phyloP scores from a whole-genome alignment of 1,284 basidiomycete species.

The Agaricales sp. region DNA sequence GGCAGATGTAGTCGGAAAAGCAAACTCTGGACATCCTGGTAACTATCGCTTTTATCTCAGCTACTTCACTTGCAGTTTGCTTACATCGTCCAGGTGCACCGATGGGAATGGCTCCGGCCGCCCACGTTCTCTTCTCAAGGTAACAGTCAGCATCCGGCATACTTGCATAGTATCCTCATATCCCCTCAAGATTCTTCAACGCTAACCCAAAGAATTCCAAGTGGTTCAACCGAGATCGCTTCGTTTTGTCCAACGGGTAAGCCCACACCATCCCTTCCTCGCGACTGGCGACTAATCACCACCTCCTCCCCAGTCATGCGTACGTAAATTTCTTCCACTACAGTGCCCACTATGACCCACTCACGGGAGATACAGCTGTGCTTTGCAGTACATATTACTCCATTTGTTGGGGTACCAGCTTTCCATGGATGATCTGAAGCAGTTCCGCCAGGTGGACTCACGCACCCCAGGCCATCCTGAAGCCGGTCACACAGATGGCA shows the following conservation, averaged over 20 bases:
- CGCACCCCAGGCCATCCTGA: conserved; percentile 92
- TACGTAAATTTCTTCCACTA: conserved; percentile 25
- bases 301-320: conserved; percentile 44
- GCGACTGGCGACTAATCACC: conserved; percentile 11
- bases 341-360: conserved; percentile 4
- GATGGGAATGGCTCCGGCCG: conserved; percentile 86
- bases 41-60: conserved; percentile 11
- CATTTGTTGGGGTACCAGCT: conserved; percentile 82
- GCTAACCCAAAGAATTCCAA: conserved; percentile 82
- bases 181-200: conserved; percentile 58
- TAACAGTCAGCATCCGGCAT: no score
- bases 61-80: conserved; percentile 9
- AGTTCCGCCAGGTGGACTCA: conserved; percentile 80
- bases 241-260: conserved; percentile 79
- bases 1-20: conserved; percentile 65
- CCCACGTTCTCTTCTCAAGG: conserved; percentile 82
- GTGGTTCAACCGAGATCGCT: conserved; percentile 89
- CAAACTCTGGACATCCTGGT: conserved; percentile 93
- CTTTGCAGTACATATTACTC: conserved; percentile 75
- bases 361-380: conserved; percentile 44
- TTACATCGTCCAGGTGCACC: conserved; percentile 54
- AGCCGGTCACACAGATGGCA: conserved; percentile 77
- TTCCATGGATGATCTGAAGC: conserved; percentile 77
- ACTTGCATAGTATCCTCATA: conserved; percentile 8
- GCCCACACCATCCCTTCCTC: conserved; percentile 12